Evolutionary conservation across 805 yeast genomes (phyloP).

Genomic region (Kazachstania psychrophila): DNA sequence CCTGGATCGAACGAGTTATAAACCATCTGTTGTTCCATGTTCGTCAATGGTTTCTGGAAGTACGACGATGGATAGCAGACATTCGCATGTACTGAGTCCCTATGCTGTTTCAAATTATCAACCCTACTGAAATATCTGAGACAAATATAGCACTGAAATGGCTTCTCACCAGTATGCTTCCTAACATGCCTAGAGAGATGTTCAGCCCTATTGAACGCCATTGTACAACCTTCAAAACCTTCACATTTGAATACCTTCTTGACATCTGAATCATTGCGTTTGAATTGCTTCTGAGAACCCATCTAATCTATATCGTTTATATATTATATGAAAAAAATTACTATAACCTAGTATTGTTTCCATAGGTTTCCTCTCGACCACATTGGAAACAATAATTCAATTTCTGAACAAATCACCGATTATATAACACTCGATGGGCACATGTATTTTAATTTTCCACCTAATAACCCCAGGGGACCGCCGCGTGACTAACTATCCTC

Average conservation of each 20-base stretch:
- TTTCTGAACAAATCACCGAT: too few species aligned
- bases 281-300: too few species aligned
- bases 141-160: slow-evolving; percentile 80
- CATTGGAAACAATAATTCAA: too few species aligned
- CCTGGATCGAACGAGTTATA: background rate
- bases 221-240: slow-evolving; percentile 76
- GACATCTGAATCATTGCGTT: too few species aligned
- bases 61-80: slow-evolving; percentile 5
- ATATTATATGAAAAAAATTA: too few species aligned
- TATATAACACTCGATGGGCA: too few species aligned
- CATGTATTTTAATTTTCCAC: too few species aligned
- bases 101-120: slow-evolving; percentile 85
- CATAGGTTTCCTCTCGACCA: too few species aligned
- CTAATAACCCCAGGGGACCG: too few species aligned
- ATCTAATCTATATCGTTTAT: too few species aligned
- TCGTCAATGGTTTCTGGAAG: slow-evolving; percentile 1
- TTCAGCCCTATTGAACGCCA: slow-evolving; percentile 86
- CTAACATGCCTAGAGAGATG: slow-evolving; percentile 88
- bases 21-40: background rate
- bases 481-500: too few species aligned
- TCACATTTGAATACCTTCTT: slow-evolving; percentile 66
- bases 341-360: too few species aligned
- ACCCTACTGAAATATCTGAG: slow-evolving; percentile 68
- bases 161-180: slow-evolving; percentile 91
- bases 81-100: slow-evolving; percentile 66